phyloP scores from a whole-genome alignment of 2,329 filamentous ascomycete species.

The Fusarium fujikuroi region DNA sequence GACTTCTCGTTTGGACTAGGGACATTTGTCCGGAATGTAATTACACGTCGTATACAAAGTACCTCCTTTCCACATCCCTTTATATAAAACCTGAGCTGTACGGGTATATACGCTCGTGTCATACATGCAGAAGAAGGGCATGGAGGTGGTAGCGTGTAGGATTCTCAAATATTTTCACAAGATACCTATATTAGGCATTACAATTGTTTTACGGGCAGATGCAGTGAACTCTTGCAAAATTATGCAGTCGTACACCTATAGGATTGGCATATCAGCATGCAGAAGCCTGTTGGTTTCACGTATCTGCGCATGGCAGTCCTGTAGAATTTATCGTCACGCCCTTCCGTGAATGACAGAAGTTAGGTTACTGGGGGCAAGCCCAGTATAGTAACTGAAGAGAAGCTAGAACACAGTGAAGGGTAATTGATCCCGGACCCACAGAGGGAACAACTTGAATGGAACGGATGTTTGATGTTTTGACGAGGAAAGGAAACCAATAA shows the following conservation, averaged over 20 bases:
- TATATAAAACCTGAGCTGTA: not conserved
- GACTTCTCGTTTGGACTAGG: not conserved
- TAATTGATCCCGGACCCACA: slow-evolving; percentile 29
- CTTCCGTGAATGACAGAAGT: slow-evolving; percentile 29
- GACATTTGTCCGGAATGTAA: slow-evolving; percentile 14
- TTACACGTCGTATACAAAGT: not conserved
- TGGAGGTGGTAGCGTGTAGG: not conserved
- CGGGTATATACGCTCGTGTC: not conserved
- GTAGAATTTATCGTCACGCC: not conserved
- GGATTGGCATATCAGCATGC: not conserved
- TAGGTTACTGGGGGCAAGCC: slow-evolving; percentile 18
- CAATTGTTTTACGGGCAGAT: not conserved
- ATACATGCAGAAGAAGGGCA: not conserved
- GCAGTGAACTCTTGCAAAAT: not conserved
- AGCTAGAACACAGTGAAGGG: slow-evolving; percentile 11
- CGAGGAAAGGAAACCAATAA: slow-evolving; percentile 26
- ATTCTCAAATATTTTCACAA: not conserved
- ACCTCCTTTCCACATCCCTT: slow-evolving; percentile 1
- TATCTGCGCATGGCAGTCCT: not conserved
- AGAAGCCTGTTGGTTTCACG: not conserved
- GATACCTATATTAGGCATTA: not conserved
- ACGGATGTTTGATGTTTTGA: slow-evolving; percentile 37
- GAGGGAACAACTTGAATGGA: slow-evolving; percentile 28
- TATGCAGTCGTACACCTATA: not conserved
- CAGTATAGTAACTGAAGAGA: not conserved